phyloP scores from a whole-genome alignment of 2,329 filamentous ascomycete genomes.

The Epichloe amarillans region DNA sequence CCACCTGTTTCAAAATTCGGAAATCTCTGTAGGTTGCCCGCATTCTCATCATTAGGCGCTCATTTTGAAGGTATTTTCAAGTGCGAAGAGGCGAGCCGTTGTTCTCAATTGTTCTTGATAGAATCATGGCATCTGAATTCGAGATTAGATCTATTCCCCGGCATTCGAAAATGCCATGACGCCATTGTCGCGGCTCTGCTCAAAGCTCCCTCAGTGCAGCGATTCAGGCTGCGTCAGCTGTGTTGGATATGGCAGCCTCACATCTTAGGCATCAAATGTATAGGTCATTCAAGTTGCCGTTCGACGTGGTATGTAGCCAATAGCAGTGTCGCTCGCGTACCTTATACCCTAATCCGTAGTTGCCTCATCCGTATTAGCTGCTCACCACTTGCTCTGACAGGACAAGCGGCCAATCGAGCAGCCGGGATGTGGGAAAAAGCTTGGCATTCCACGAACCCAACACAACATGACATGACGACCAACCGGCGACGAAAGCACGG shows the following conservation, averaged over 20 bases:
- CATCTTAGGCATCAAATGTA: no score
- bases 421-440: background rate
- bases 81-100: background rate
- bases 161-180: constrained; percentile 9
- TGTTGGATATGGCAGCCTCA: no score
- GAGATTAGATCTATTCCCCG: constrained; percentile 3
- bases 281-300: no score
- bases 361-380: background rate
- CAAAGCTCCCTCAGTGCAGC: constrained; percentile 9
- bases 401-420: background rate
- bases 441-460: background rate
- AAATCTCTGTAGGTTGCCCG: background rate
- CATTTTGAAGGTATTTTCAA: background rate
- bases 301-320: no score
- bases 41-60: background rate
- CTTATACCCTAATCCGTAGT: no score
- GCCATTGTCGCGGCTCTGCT: constrained; percentile 16
- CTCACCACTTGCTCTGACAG: no score
- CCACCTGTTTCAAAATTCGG: background rate
- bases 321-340: no score
- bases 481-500: background rate
- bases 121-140: background rate
- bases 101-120: background rate
- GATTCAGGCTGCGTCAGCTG: background rate
- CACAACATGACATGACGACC: background rate